These are phyloP conservation scores for Saccharomyces hybrid DNA, from an alignment of 1,139 yeast genomes.

Conservation along the genomic window DNA sequence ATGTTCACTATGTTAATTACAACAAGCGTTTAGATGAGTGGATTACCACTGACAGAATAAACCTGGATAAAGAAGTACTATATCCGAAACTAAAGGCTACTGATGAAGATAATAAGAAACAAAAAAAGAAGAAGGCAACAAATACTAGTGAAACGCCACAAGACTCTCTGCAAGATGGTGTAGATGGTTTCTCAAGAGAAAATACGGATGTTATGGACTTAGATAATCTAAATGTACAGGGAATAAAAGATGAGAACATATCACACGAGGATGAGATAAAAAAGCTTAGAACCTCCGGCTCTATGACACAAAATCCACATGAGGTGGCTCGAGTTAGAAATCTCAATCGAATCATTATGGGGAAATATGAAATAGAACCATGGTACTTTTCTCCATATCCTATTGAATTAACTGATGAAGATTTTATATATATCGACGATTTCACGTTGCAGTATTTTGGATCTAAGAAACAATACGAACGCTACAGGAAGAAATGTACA, in stretches of 20 bases:
- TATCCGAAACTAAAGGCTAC: constrained; percentile 53
- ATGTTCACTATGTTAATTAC: constrained; percentile 90
- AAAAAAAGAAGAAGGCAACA: constrained; percentile 28
- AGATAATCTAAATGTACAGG: constrained; percentile 80
- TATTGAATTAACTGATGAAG: constrained; percentile 85
- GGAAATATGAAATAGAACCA: constrained; percentile 89
- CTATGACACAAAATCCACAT: constrained; percentile 86
- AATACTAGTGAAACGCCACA: constrained; percentile 14
- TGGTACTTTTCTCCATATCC: constrained; percentile 99
- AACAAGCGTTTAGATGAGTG: constrained; percentile 94
- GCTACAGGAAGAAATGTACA: constrained; percentile 81
- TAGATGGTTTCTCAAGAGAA: constrained; percentile 21
- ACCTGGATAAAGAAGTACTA: constrained; percentile 57
- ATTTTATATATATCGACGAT: constrained; percentile 82
- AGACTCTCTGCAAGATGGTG: constrained; percentile 16
- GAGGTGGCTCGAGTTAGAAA: constrained; percentile 92
- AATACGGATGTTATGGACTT: constrained; percentile 73
- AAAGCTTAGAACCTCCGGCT: constrained; percentile 84
- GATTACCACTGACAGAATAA: constrained; percentile 68
- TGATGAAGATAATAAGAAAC: constrained; percentile 34
- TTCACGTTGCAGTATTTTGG: constrained; percentile 86
- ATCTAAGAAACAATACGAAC: constrained; percentile 80
- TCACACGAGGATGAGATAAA: constrained; percentile 88
- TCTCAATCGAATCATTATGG: constrained; percentile 68
- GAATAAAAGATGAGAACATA: constrained; percentile 59